Conservation (phyloP, 2,329 filamentous ascomycete genomes). For the Septoria petroselini region DNA sequence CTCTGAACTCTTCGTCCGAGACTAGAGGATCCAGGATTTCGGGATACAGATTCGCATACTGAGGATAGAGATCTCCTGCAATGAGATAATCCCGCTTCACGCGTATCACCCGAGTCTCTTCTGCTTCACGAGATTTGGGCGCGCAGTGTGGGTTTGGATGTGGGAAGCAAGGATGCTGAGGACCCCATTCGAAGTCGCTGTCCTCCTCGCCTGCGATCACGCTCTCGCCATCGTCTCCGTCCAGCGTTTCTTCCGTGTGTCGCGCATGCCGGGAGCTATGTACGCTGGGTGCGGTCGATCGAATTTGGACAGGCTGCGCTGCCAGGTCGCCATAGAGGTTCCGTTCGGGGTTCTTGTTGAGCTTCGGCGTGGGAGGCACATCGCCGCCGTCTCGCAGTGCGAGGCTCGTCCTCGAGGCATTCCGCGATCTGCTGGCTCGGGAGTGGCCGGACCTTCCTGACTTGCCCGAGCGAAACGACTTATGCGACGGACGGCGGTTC, state of each 20-base stretch:
- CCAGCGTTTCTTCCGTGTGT: constrained; percentile 14
- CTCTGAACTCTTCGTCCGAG: constrained; percentile 80
- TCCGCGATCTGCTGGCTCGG: constrained; percentile 8
- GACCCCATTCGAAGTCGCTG: constrained; percentile 80
- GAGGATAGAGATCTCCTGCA: constrained; percentile 82
- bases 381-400: constrained; percentile 9
- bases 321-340: constrained; percentile 11
- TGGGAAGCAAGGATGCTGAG: constrained; percentile 88
- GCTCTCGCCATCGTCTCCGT: constrained; percentile 42
- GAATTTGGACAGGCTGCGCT: constrained; percentile 1
- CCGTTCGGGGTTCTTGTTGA: constrained; percentile 2
- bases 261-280: constrained; percentile 10
- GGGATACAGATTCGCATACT: constrained; percentile 92
- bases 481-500: constrained; percentile 33
- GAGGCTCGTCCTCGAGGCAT: constrained; percentile 3
- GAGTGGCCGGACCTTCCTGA: constrained; percentile 12
- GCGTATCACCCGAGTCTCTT: constrained; percentile 82
- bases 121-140: constrained; percentile 68
- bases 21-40: constrained; percentile 89
- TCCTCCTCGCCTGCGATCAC: constrained; percentile 43
- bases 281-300: constrained; percentile 3
- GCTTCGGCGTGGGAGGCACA: constrained; percentile 14
- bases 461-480: constrained; percentile 25
- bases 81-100: constrained; percentile 86
- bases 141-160: constrained; percentile 91